A percentile compares a stretch with the other conserved stretches of the same genome.
Evolutionary conservation across 345 rosid species (phyloP).

Genomic region (Salix udensis): DNA sequence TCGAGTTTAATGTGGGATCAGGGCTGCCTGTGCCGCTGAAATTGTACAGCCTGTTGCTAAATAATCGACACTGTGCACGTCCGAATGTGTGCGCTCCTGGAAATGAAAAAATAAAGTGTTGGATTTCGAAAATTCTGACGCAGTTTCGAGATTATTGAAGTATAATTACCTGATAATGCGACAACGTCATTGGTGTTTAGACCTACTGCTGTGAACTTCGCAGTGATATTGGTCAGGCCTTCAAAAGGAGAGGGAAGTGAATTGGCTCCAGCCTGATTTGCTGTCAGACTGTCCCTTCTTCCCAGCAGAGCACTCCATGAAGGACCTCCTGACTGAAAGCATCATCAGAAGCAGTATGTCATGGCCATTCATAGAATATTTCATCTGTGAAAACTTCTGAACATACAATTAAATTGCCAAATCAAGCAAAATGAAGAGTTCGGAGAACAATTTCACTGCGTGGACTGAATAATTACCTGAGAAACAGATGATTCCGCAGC

Average conservation of each 20-base stretch:
- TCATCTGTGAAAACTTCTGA: no score
- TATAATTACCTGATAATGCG: conserved; percentile 58
- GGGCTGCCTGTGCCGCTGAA: conserved; percentile 19
- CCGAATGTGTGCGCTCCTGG: conserved; percentile 21
- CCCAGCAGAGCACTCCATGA: conserved; percentile 61
- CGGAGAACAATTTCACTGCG: no score
- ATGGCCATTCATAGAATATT: no score
- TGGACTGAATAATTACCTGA: conserved; percentile 33
- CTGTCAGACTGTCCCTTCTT: conserved; percentile 66
- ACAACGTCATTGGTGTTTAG: conserved; percentile 62
- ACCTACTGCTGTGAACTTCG: conserved; percentile 56
- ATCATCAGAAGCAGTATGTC: no score
- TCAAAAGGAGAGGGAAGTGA: conserved; percentile 58
- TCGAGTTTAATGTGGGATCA: conserved; percentile 12
- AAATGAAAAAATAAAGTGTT: neutral
- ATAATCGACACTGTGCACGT: conserved; percentile 18
- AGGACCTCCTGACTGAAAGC: conserved; percentile 69
- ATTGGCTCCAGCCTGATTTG: conserved; percentile 44
- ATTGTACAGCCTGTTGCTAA: conserved; percentile 15
- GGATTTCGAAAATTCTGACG: neutral
- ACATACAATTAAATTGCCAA: no score
- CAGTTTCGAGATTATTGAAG: neutral
- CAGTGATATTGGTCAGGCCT: conserved; percentile 31
- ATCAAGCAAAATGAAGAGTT: no score
- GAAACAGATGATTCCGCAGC: conserved; percentile 59